Conservation (phyloP, 2,329 filamentous ascomycete species). For the Xylariomycetidae sp. region DNA sequence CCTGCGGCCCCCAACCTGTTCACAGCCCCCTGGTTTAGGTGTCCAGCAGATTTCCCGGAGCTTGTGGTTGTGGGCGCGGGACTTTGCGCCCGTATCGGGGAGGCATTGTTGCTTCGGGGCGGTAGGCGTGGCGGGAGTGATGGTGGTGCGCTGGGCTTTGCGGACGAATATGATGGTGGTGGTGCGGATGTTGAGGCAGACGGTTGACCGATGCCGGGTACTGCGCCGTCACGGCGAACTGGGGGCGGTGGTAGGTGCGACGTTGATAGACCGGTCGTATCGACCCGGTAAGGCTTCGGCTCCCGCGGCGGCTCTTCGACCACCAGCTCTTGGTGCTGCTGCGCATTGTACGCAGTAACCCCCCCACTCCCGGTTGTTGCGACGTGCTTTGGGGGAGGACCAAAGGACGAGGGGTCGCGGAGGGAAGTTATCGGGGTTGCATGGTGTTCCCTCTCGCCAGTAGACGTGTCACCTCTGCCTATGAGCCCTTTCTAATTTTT, state of each 20-base stretch:
- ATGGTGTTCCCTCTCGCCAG: conserved; percentile 27
- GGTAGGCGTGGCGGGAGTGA: conserved; percentile 66
- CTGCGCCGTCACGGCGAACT: conserved; percentile 41
- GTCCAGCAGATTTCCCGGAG: conserved; percentile 14
- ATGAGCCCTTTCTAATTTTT: conserved; percentile 40
- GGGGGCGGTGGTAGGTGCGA: conserved; percentile 69
- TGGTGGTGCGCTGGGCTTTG: conserved; percentile 36
- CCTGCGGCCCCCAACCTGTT: conserved; percentile 67
- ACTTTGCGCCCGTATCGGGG: conserved; percentile 29
- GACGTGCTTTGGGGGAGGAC: conserved; percentile 69
- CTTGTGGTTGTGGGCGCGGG: conserved; percentile 6
- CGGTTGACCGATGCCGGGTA: too few species aligned
- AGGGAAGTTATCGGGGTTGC: conserved; percentile 62
- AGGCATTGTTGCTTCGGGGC: conserved; percentile 51
- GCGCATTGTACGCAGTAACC: conserved; percentile 6
- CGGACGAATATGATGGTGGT: conserved; percentile 15
- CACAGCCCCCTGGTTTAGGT: conserved; percentile 54
- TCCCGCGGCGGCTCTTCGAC: conserved; percentile 45
- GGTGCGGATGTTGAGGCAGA: conserved; percentile 19
- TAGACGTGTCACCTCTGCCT: conserved; percentile 31
- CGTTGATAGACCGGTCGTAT: conserved; percentile 69
- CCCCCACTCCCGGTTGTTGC: conserved; percentile 10
- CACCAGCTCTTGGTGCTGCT: conserved; percentile 26
- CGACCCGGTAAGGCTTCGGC: conserved; percentile 54
- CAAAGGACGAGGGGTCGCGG: conserved; percentile 73